Evolutionary conservation across 2,329 filamentous ascomycete genomes (phyloP), one percentile per base, ranked within the genome.

Genomic region (Sporothrix dimorphospora): DNA sequence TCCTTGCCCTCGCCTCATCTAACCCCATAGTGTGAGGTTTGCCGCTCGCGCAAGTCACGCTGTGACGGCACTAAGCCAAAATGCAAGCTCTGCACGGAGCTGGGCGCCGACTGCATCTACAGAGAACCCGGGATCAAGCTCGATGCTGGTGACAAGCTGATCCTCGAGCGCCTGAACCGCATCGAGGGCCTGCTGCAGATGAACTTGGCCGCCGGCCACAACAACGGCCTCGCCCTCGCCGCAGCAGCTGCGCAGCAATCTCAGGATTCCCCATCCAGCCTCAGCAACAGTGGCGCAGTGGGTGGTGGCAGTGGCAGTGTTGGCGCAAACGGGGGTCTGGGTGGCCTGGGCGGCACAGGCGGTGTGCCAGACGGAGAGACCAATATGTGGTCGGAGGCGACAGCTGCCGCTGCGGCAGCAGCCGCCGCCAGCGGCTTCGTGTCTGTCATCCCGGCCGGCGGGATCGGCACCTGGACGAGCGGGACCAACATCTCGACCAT

Each of bases 101-200:
- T 95, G 53, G 92, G 92, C 71, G 93, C 92, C 59, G 92, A 95
- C 75, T 96, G 93, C 80, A 87, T 94, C 75, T 96, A 96, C 80
- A 88, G 93, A 75, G 93, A 96, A 79, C 93, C 93, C 7, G 92
- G 92, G 2, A 93, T 95, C 83, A 96, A 96, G 82, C 87, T 96
- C 11, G 93, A 96, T 79, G 92, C 92, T 47, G 93, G 93, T 75
- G 93, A 95, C 83, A 95, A 94, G 82, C 85, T 96, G 72, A 96
- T 96, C 74, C 83, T 96, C 49, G 93, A 95, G 79, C 90, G 91
- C 71, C 84, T 96, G 47, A 89, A 87, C 76, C 89, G 91, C 70
- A 94, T 96, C 77, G 93, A 96, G 80, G 91, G 86, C 68, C 83
- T 96, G 59, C 85, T 96, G n/a, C 91, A 94, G 79, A 89, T 90